Percentiles rank a stretch among this genome's conserved stretches.
Evolutionary conservation across 2,329 filamentous ascomycete genomes (phyloP).

Genomic region (Verticillium longisporum): DNA sequence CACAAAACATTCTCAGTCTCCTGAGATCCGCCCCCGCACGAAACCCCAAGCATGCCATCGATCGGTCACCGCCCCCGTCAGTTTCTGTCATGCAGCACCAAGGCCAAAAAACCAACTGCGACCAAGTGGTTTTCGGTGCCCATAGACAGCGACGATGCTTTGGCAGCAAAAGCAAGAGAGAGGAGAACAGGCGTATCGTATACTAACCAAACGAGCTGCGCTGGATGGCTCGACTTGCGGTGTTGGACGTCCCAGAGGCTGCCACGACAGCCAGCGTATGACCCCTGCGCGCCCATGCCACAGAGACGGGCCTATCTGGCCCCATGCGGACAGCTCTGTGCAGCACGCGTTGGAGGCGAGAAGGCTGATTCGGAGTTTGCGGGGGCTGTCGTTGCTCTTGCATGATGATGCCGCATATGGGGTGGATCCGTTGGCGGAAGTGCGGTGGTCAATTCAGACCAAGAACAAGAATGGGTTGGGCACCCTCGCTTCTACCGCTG

Average conservation of each 20-base stretch:
- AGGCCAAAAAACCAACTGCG: neutral
- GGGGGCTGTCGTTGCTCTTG: constrained; percentile 7
- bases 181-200: neutral
- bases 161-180: neutral
- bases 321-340: neutral
- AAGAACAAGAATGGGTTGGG: neutral
- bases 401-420: constrained; percentile 8
- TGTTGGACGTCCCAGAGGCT: constrained; percentile 22
- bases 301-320: neutral
- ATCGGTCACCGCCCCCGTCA: neutral
- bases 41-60: neutral
- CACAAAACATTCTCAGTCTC: neutral
- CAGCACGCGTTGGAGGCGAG: constrained; percentile 13
- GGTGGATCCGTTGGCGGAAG: neutral
- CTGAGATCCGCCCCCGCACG: neutral
- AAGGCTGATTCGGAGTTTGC: constrained; percentile 8
- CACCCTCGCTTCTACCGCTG: neutral
- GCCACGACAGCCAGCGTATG: constrained; percentile 24
- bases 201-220: neutral
- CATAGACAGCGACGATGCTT: neutral
- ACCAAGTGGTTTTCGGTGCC: neutral
- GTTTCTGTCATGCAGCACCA: neutral
- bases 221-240: neutral
- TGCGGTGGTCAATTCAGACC: neutral
- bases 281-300: constrained; percentile 13